These are phyloP conservation scores for Fusarium domesticum DNA, from an alignment of 2,329 filamentous ascomycete species.

Conservation along the genomic window DNA sequence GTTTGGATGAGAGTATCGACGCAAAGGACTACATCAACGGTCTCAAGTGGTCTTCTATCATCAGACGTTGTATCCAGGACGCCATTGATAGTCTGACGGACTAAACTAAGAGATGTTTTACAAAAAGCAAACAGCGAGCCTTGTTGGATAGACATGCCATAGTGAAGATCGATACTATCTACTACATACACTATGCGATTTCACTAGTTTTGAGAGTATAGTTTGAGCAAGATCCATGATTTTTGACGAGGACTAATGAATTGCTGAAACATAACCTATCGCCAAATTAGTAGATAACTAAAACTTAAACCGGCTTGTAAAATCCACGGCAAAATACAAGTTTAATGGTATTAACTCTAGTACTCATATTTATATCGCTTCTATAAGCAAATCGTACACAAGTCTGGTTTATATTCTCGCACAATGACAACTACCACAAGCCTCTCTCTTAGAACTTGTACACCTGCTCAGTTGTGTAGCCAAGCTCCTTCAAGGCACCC, in stretches of 20 bases:
- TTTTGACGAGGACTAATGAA: too few species aligned
- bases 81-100: slow-evolving; percentile 41
- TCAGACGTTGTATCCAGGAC: slow-evolving; percentile 48
- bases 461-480: slow-evolving; percentile 70
- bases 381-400: slow-evolving; percentile 29
- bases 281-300: too few species aligned
- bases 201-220: too few species aligned
- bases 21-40: slow-evolving; percentile 56
- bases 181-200: too few species aligned
- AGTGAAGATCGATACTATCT: too few species aligned
- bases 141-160: too few species aligned
- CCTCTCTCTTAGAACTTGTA: slow-evolving; percentile 75
- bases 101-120: not conserved
- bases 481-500: slow-evolving; percentile 79
- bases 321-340: not conserved
- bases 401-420: slow-evolving; percentile 9
- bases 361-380: slow-evolving; percentile 21
- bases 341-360: slow-evolving; percentile 19
- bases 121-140: not conserved
- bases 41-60: slow-evolving; percentile 57
- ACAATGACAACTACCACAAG: slow-evolving; percentile 9
- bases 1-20: slow-evolving; percentile 61
- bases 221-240: too few species aligned
- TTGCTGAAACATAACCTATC: too few species aligned
- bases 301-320: too few species aligned